Percentiles rank a stretch among this genome's conserved stretches.
Conservation (phyloP, 2,329 filamentous ascomycete genomes). For the Neopestalotiopsis rosae region DNA sequence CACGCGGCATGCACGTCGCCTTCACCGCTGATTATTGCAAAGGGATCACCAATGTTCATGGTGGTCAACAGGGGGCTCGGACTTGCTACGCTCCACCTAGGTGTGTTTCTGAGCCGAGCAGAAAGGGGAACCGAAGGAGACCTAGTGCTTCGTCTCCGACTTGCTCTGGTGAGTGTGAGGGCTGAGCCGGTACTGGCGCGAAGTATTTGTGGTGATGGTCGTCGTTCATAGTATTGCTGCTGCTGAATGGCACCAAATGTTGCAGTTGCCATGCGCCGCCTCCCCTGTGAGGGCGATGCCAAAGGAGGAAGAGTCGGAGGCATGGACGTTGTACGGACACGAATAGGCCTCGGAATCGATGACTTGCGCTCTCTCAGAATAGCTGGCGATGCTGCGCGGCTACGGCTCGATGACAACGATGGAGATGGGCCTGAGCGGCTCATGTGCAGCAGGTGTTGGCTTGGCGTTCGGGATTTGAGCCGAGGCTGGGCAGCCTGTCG, state of each 20-base stretch:
- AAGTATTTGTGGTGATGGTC: constrained; percentile 42
- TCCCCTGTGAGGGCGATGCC: constrained; percentile 45
- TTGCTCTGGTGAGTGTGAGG: constrained; percentile 35
- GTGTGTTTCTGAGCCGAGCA: constrained; percentile 49
- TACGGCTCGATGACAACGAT: constrained; percentile 40
- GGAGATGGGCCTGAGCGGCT: constrained; percentile 38
- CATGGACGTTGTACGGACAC: constrained; percentile 59
- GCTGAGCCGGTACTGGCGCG: constrained; percentile 35
- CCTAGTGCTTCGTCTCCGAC: constrained; percentile 59
- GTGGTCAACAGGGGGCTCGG: constrained; percentile 42
- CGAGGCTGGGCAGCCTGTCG: constrained; percentile 46
- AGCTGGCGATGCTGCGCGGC: constrained; percentile 45
- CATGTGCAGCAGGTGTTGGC: constrained; percentile 42
- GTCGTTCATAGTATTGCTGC: constrained; percentile 41
- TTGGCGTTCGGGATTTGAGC: constrained; percentile 45
- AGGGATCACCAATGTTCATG: constrained; percentile 35
- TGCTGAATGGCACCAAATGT: constrained; percentile 30
- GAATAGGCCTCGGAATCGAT: constrained; percentile 47
- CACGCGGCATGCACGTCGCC: constrained; percentile 4
- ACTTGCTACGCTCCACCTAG: constrained; percentile 57
- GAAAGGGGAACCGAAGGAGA: constrained; percentile 57
- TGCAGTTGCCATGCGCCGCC: constrained; percentile 53
- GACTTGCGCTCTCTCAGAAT: constrained; percentile 43
- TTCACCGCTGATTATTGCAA: constrained; percentile 36
- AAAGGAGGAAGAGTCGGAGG: constrained; percentile 46